Percentiles rank a stretch among this genome's conserved stretches.
phyloP scores from a whole-genome alignment of 805 yeast genomes.

The Limtongia smithiae region DNA sequence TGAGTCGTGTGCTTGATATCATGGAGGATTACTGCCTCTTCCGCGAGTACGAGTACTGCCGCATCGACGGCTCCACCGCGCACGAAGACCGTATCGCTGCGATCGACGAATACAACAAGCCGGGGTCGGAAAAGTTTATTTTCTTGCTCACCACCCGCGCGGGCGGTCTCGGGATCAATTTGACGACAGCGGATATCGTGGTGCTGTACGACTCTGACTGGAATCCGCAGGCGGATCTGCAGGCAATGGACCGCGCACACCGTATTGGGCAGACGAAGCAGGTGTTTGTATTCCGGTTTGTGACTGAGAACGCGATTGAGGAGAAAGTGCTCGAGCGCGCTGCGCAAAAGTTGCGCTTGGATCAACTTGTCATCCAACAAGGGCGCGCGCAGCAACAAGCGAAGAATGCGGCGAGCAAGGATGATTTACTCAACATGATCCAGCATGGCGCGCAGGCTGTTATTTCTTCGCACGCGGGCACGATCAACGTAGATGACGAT shows the following conservation, averaged over 20 bases:
- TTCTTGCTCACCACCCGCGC: constrained; percentile 91
- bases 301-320: constrained; percentile 93
- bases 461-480: constrained; percentile 50
- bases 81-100: constrained; percentile 92
- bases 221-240: constrained; percentile 98
- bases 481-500: constrained; percentile 44
- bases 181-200: constrained; percentile 89
- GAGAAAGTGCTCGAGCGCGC: constrained; percentile 96
- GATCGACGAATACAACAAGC: constrained; percentile 85
- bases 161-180: constrained; percentile 92
- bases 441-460: constrained; percentile 94
- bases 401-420: constrained; percentile 48
- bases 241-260: constrained; percentile 98
- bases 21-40: constrained; percentile 87
- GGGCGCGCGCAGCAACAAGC: constrained; percentile 57
- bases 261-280: constrained; percentile 97
- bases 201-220: constrained; percentile 89
- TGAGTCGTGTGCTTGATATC: constrained; percentile 86
- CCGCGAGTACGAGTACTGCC: constrained; percentile 78
- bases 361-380: constrained; percentile 93
- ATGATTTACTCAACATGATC: constrained; percentile 89
- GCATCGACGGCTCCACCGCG: constrained; percentile 90
- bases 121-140: constrained; percentile 75
- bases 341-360: constrained; percentile 86
- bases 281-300: constrained; percentile 86